Percentiles rank a stretch among this genome's conserved stretches.
Conservation (phyloP, 2,329 filamentous ascomycete genomes). For the Alternaria longipes region DNA sequence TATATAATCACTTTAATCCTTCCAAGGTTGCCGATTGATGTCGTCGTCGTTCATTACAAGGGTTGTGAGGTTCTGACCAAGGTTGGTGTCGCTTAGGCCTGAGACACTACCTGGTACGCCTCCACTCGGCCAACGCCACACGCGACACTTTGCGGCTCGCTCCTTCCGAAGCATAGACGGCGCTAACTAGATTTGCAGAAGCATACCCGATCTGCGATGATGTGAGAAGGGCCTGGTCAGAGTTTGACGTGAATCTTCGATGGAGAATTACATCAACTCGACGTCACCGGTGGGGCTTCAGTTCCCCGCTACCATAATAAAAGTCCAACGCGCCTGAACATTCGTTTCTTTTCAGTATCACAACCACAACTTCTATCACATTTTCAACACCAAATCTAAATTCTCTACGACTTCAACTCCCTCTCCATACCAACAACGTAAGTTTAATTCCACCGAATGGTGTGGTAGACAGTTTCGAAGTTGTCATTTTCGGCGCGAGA, state of each 20-base stretch:
- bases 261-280: constrained; percentile 19
- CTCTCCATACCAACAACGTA: constrained; percentile 19
- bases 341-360: constrained; percentile 10
- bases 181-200: constrained; percentile 19
- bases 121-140: constrained; percentile 6
- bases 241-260: constrained; percentile 17
- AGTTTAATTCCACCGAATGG: constrained; percentile 4
- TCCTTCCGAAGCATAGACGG: constrained; percentile 12
- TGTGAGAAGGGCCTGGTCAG: constrained; percentile 10
- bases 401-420: background rate
- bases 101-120: constrained; percentile 1
- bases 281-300: constrained; percentile 30
- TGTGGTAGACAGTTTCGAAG: background rate
- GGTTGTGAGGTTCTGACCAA: background rate
- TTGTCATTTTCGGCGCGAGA: constrained; percentile 2
- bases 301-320: constrained; percentile 20
- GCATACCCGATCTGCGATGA: constrained; percentile 15
- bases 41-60: background rate
- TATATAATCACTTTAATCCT: background rate
- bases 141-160: constrained; percentile 18
- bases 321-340: constrained; percentile 16
- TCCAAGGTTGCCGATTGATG: background rate
- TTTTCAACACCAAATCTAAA: background rate
- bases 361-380: constrained; percentile 11
- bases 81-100: constrained; percentile 6